Percentiles rank a stretch among this genome's conserved stretches.
Conservation (phyloP, 2,329 filamentous ascomycete genomes). For the Fusarium solani-melongenae region DNA sequence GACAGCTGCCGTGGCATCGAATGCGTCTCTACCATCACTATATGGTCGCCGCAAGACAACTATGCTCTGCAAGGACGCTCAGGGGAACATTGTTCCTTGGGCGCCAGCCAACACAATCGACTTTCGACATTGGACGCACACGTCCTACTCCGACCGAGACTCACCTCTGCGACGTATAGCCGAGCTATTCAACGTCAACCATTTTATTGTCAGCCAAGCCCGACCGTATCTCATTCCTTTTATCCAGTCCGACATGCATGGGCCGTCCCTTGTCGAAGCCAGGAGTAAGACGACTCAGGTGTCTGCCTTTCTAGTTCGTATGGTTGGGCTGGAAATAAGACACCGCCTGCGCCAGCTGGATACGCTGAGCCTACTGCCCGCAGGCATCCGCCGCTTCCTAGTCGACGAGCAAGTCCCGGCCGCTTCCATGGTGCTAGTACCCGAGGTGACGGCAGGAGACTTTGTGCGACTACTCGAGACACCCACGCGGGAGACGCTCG, state of each 20-base stretch:
- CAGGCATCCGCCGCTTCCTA: constrained; percentile 77
- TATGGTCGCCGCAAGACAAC: constrained; percentile 72
- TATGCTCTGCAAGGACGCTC: constrained; percentile 82
- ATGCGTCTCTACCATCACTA: constrained; percentile 72
- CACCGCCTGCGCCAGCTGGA: constrained; percentile 87
- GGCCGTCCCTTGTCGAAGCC: constrained; percentile 71
- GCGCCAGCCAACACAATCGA: constrained; percentile 69
- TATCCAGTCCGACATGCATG: constrained; percentile 82
- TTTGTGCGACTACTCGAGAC: constrained; percentile 85
- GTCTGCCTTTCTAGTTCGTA: constrained; percentile 69
- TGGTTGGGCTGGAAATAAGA: constrained; percentile 80
- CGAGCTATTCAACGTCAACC: constrained; percentile 91
- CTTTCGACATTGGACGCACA: constrained; percentile 76
- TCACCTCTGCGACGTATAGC: constrained; percentile 76
- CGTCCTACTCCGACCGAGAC: constrained; percentile 73
- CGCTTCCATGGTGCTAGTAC: constrained; percentile 82
- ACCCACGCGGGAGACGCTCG: constrained; percentile 78
- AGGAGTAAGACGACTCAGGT: constrained; percentile 68
- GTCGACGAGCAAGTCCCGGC: constrained; percentile 86
- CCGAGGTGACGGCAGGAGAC: constrained; percentile 78
- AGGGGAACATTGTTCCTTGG: constrained; percentile 80
- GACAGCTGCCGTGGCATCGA: constrained; percentile 82
- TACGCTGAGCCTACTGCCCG: constrained; percentile 77
- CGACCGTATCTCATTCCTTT: constrained; percentile 91
- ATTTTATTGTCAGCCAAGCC: constrained; percentile 94